Base-by-base conservation (phyloP, 768 basidiomycete species). In the Pleurotus giganteus region DNA sequence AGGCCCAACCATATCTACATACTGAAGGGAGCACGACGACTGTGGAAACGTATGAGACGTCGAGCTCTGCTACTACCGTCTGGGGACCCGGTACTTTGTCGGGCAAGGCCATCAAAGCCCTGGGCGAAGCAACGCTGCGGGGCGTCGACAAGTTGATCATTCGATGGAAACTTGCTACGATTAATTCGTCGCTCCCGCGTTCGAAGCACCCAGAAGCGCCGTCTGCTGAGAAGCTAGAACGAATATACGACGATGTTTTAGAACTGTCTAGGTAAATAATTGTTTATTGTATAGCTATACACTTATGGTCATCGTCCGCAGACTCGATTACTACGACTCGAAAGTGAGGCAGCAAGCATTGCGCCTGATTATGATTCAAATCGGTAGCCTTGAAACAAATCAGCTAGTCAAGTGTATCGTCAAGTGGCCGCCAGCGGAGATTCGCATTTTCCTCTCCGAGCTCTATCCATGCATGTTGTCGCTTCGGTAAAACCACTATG, bases 11-110 rank as follows among this genome's bases (percentile, higher is more conserved):
- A 34, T 34, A 34, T 15, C 32, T 34, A 34, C 32, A 34, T 34
- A 34, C 32, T 15, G 8, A 15, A 34, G 32, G 15, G 15, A 41
- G 39, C 39, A 41, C 39, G 5, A 41, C 39, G 7, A 41, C 39
- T 7, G 5, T 41, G 39, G 39, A 41, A 21, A 41, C 39, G 5
- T 37, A 31, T 6, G 39, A 41, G 15, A 41, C 39, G 17, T 41
- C 39, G 11, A 59, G 58, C 47, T 53, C 58, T 41, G 47, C 52
- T 9, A 45, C 47, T 26, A 61, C 62, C 6, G 49, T 58, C 2
- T 63, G 62, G 62, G 62, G 62, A 1, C 61, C 62, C 4, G 62
- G 62, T 13, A 61, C 60, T 17, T 29, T 63, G 4, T 61, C 62
- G 6, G 62, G 62, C 27, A 49, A 54, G 21, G 62, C 60, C n/a